Percentiles rank a stretch among this genome's conserved stretches.
These are phyloP conservation scores for Cyberlindnera subsufficiens DNA, from an alignment of 805 yeast species.

Conservation along the genomic window DNA sequence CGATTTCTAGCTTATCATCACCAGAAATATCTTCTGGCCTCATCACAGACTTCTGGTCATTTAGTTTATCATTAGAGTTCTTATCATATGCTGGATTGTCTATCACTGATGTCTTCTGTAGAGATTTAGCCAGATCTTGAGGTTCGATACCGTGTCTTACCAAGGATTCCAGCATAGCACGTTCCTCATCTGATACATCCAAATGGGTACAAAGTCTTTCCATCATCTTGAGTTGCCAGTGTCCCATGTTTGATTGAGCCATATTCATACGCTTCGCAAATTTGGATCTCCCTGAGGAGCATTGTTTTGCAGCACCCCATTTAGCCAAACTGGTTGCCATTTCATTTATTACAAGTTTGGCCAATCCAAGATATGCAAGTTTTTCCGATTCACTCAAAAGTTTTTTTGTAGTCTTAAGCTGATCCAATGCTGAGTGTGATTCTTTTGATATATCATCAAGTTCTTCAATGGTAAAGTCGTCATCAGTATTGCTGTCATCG, in stretches of 20 bases:
- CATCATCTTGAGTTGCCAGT: conserved; percentile 77
- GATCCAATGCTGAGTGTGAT: conserved; percentile 47
- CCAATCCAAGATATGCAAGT: conserved; percentile 86
- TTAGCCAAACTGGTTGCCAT: conserved; percentile 78
- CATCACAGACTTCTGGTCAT: conserved; percentile 1
- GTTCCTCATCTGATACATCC: conserved; percentile 71
- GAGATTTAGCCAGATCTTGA: conserved; percentile 59
- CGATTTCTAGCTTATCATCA: conserved; percentile 48
- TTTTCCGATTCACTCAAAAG: conserved; percentile 80
- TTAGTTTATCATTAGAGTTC: conserved; percentile 5
- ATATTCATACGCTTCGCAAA: conserved; percentile 54
- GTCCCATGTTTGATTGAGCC: conserved; percentile 73
- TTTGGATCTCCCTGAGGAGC: conserved; percentile 35
- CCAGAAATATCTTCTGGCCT: conserved; percentile 19
- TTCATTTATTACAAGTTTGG: conserved; percentile 67
- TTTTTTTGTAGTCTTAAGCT: conserved; percentile 71
- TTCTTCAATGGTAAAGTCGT: conserved; percentile 21
- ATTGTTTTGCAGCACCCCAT: conserved; percentile 41
- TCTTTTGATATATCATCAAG: conserved; percentile 32
- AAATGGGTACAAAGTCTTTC: conserved; percentile 72
- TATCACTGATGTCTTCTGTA: conserved; percentile 45
- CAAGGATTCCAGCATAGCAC: conserved; percentile 79
- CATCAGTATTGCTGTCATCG: conserved; percentile 13
- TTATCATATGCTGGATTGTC: conserved; percentile 41
- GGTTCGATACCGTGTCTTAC: conserved; percentile 80